Percentiles rank a stretch among this genome's conserved stretches.
These are phyloP conservation scores for Apiospora malaysiana DNA, from an alignment of 2,329 filamentous ascomycete genomes.

Conservation along the genomic window DNA sequence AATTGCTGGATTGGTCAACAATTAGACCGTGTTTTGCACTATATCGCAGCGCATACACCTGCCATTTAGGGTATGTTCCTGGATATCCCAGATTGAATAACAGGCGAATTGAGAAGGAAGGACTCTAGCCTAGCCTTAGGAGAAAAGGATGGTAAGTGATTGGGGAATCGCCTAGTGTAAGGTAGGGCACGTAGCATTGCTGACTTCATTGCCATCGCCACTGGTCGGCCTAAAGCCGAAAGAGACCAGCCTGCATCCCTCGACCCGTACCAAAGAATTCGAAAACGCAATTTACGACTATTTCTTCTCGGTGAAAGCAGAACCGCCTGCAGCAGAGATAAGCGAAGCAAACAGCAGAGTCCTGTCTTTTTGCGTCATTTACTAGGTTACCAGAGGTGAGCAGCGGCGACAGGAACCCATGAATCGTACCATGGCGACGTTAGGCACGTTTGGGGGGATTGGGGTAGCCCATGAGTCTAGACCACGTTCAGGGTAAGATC, in stretches of 20 bases:
- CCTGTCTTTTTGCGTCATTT: background rate
- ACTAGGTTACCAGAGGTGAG: background rate
- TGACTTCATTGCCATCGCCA: background rate
- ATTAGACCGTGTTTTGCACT: background rate
- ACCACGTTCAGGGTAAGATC: background rate
- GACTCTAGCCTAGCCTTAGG: too few relatives aligned
- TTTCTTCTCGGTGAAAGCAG: background rate
- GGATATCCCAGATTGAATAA: too few relatives aligned
- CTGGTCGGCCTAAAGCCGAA: background rate
- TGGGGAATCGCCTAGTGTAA: background rate
- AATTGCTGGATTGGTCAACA: background rate
- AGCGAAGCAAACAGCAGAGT: background rate
- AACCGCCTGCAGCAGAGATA: background rate
- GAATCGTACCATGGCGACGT: background rate
- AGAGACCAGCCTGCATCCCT: background rate
- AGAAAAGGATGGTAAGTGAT: background rate
- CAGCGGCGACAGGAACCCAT: background rate
- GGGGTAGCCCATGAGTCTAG: background rate
- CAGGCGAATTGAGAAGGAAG: too few relatives aligned
- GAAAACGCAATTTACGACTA: background rate
- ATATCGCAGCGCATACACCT: background rate
- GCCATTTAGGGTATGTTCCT: background rate
- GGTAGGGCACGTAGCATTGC: background rate
- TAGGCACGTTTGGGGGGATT: background rate
- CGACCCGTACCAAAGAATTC: background rate